phyloP scores from a whole-genome alignment of 169 alveolate species.

The Cytauxzoon felis region DNA sequence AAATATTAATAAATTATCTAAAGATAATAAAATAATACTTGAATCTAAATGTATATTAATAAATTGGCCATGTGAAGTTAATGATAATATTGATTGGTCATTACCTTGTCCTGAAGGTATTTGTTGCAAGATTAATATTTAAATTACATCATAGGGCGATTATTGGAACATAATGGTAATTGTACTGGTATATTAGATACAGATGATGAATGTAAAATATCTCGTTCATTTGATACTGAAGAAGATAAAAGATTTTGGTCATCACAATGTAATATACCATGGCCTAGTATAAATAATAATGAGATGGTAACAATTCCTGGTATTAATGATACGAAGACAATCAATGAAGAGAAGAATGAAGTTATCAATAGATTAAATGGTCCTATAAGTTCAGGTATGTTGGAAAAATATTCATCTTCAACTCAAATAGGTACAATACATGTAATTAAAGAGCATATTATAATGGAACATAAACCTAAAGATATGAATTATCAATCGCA shows the following conservation, averaged over 20 bases:
- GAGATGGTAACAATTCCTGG: neutral
- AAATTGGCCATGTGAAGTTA: slow-evolving; percentile 43
- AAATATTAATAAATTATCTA: slow-evolving; percentile 8
- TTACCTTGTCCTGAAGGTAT: slow-evolving; percentile 43
- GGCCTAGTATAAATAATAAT: slow-evolving; percentile 11
- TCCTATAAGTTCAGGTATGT: slow-evolving; percentile 8
- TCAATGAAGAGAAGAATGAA: neutral
- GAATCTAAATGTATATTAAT: slow-evolving; percentile 49
- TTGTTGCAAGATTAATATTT: neutral
- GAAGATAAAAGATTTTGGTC: slow-evolving; percentile 54
- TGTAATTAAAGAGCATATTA: too few relatives aligned
- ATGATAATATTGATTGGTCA: slow-evolving; percentile 33
- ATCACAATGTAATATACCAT: slow-evolving; percentile 36
- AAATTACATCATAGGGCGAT: too few relatives aligned
- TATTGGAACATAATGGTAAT: too few relatives aligned
- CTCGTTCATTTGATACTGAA: slow-evolving; percentile 15
- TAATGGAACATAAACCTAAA: neutral
- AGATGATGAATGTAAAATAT: slow-evolving; percentile 37
- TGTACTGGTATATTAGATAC: slow-evolving; percentile 40
- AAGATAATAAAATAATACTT: slow-evolving; percentile 24
- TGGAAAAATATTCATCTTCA: too few relatives aligned
- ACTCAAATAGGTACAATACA: too few relatives aligned
- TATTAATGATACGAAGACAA: neutral
- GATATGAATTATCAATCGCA: neutral
- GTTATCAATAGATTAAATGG: neutral